Evolutionary conservation across 768 basidiomycete genomes (phyloP), one percentile per base, ranked within the genome.

Genomic region (Agaricus subrufescens): DNA sequence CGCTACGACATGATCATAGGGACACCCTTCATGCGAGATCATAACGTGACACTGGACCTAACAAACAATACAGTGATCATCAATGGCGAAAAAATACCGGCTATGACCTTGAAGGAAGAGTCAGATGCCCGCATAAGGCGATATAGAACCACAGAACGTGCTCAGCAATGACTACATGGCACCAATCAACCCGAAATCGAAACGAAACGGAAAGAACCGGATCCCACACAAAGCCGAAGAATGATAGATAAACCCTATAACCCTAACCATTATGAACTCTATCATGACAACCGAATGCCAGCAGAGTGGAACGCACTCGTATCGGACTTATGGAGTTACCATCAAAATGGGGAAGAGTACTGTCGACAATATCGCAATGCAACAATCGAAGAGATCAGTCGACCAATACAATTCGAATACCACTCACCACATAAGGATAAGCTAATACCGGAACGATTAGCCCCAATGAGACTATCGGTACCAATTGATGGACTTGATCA

Each of bases 1-100:
- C 55, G 56, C 3, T 76, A 74, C 52, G 69, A 75, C 31, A 56
- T 66, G 46, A 66, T 76, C 0, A 61, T 76, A 1, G 71, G 75
- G 0, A 71, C 65, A 1, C 69, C 69, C 1, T 76, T 71, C 46
- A 68, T 73, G 62, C 47, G 49, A 0, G 46, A 54, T 15, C 58
- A 70, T 43, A 54, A 57, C 5, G 66, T 68, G 0, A 11, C 56
- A 1, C 54, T 73, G 2, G 65, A 71, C 50, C 69, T 73, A 30
- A 54, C 49, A 1, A 49, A 40, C 0, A 55, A 63, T 11, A 23
- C 45, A 6, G 51, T 71, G 10, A 3, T 26, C 1, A 37, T 65
- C 0, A 47, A 54, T 25, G 63, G 62, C 3, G 8, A 26, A 2
- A 25, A 19, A 1, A 44, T 60, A 12, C 58, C 60, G 0, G 58